Evolutionary conservation across 139 green algal genomes (phyloP).

Genomic region (Astrephomene gubernaculifera): DNA sequence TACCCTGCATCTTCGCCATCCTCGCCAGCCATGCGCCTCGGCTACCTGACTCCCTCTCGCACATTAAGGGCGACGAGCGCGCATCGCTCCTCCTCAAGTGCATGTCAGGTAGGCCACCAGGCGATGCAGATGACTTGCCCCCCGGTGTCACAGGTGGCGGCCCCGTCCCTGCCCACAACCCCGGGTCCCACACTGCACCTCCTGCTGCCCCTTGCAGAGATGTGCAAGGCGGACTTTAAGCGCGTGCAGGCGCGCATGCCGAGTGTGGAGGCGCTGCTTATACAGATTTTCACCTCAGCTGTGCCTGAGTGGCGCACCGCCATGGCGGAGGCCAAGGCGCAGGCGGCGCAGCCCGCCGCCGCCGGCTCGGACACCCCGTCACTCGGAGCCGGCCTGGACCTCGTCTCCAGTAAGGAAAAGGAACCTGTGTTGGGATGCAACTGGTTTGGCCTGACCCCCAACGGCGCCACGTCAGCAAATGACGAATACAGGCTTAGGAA

Average conservation of each 20-base stretch:
- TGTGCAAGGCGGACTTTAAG: slow-evolving; percentile 30
- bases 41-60: slow-evolving; percentile 29
- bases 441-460: too few relatives aligned
- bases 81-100: background rate
- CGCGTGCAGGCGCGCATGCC: slow-evolving; percentile 35
- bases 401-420: slow-evolving; percentile 8
- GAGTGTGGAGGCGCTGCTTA: slow-evolving; percentile 32
- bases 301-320: slow-evolving; percentile 41
- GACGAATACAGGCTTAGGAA: too few relatives aligned
- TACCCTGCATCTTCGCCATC: slow-evolving; percentile 62
- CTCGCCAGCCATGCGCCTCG: slow-evolving; percentile 45
- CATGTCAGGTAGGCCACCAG: slow-evolving; percentile 21
- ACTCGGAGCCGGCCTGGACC: background rate
- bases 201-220: slow-evolving; percentile 21
- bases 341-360: background rate
- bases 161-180: too few relatives aligned
- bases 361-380: background rate
- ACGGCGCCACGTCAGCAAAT: too few relatives aligned
- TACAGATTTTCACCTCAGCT: slow-evolving; percentile 28
- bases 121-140: too few relatives aligned
- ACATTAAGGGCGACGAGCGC: background rate
- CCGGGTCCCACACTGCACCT: too few relatives aligned
- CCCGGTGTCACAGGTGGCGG: too few relatives aligned
- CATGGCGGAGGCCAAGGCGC: background rate
- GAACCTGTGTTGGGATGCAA: too few relatives aligned